Evolutionary conservation across 1,139 yeast species (phyloP).

Genomic region (Taphrina confusa): DNA sequence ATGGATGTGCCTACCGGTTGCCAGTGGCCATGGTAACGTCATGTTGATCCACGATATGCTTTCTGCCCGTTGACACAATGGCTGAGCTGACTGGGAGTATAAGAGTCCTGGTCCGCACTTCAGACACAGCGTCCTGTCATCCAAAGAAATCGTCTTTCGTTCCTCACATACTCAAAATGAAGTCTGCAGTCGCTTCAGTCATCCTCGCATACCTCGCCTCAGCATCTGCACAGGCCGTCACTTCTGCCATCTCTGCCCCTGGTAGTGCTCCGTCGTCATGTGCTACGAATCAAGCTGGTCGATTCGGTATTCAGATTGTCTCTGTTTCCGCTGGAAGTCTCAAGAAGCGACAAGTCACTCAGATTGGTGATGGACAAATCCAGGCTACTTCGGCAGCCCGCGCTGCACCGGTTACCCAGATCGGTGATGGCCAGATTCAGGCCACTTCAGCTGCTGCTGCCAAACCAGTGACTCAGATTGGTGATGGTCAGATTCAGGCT

Average conservation of each 20-base stretch:
- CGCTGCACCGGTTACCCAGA: slow-evolving; percentile 44
- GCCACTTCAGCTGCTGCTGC: slow-evolving; percentile 43
- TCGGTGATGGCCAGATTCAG: slow-evolving; percentile 50
- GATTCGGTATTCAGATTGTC: slow-evolving; percentile 29
- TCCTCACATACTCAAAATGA: background rate
- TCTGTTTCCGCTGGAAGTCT: slow-evolving; percentile 6
- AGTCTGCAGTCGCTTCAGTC: slow-evolving; percentile 36
- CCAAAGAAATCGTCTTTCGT: too few relatives aligned
- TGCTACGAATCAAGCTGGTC: slow-evolving; percentile 16
- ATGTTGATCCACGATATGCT: slow-evolving; percentile 2
- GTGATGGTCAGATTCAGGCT: slow-evolving; percentile 66
- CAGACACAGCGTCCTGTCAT: too few relatives aligned
- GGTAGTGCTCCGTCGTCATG: slow-evolving; percentile 25
- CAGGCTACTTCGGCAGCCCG: slow-evolving; percentile 47
- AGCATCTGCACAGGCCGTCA: slow-evolving; percentile 37
- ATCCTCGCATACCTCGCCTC: slow-evolving; percentile 34
- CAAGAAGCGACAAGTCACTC: slow-evolving; percentile 43
- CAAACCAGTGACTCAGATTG: slow-evolving; percentile 52
- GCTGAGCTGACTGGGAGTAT: too few relatives aligned
- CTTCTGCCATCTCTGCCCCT: slow-evolving; percentile 28
- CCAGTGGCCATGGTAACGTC: slow-evolving; percentile 5
- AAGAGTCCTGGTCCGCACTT: too few relatives aligned
- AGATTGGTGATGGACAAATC: slow-evolving; percentile 52
- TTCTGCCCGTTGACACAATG: background rate
- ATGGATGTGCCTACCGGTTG: too few relatives aligned